Evolutionary conservation across 345 rosid genomes (phyloP), one percentile per base, ranked within the genome.

Genomic region (Aethionema arabicum): DNA sequence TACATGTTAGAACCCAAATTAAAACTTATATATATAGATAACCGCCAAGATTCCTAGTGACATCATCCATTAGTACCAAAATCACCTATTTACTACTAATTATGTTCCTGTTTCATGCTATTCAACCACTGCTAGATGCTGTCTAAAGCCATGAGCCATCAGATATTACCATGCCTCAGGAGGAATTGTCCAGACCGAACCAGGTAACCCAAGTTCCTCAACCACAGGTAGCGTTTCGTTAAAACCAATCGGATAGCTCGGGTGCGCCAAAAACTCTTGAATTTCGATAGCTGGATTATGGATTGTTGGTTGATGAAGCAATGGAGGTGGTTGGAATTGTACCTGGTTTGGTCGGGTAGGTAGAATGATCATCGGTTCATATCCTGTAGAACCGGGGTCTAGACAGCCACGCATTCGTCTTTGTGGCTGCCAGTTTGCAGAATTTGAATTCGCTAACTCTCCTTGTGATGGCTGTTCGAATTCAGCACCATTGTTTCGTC

Each of bases 371-470:
- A 81, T 48, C 47, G 74, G 80, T 60, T 77, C 73, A 72, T 79
- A 74, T 53, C 64, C 79, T 5, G 59, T 74, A 48, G 75, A 56
- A 51, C 76, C 73, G 31, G 88, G 87, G 13, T 69, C 12, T 38
- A 92, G 59, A 71, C 96, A 83, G 72, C 96, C 98, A 15, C 91
- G 87, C 98, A 92, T 92, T 54, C 55, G 65, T 11, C 21, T 40
- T 2, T 74, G 47, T 13, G 86, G 87, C 11, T 69, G 86, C 87
- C 87, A 81, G 37, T 69, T 46, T 44, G 37, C 45, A 49, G 83
- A 78, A 38, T 81, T 81, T 37, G 76, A 36, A 33, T 72, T 51
- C 59, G 69, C 59, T 32, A 46, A 29, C 36, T 60, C 45, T 40
- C 57, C 72, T 31, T 81, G 46, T 61, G 68, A 52, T n/a, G 72